Evolutionary conservation across 2,329 filamentous ascomycete species (phyloP).

Genomic region (Beauveria rudraprayagi): DNA sequence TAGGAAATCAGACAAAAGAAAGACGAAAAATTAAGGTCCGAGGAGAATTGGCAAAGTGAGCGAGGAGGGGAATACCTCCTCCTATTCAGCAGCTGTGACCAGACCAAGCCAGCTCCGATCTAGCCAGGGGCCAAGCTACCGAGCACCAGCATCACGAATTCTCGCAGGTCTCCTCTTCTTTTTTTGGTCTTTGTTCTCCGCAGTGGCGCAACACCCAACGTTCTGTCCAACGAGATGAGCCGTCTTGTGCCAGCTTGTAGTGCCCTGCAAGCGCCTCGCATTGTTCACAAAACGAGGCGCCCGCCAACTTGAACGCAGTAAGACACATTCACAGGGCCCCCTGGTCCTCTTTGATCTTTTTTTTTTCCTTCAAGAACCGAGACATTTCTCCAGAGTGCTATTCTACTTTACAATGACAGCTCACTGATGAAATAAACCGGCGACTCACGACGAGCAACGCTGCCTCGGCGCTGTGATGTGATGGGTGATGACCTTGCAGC

Average conservation of each 20-base stretch:
- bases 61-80: background rate
- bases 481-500: background rate
- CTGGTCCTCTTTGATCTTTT: background rate
- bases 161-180: constrained; percentile 1
- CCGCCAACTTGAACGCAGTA: background rate
- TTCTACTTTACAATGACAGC: background rate
- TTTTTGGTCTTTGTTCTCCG: constrained; percentile 6
- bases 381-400: background rate
- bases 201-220: constrained; percentile 2
- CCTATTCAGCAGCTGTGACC: background rate
- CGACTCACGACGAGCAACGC: background rate
- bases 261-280: background rate
- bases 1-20: background rate
- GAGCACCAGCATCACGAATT: constrained; percentile 1
- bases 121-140: constrained; percentile 6
- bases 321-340: background rate
- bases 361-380: background rate
- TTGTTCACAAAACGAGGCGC: background rate
- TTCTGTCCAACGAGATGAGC: background rate
- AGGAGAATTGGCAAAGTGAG: background rate
- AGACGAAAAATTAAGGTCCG: background rate
- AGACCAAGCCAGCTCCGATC: background rate
- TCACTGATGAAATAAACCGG: background rate
- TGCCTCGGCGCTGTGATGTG: background rate
- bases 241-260: background rate